Conservation (phyloP, 2,329 filamentous ascomycete species). For the Aspergillus ibericus region DNA sequence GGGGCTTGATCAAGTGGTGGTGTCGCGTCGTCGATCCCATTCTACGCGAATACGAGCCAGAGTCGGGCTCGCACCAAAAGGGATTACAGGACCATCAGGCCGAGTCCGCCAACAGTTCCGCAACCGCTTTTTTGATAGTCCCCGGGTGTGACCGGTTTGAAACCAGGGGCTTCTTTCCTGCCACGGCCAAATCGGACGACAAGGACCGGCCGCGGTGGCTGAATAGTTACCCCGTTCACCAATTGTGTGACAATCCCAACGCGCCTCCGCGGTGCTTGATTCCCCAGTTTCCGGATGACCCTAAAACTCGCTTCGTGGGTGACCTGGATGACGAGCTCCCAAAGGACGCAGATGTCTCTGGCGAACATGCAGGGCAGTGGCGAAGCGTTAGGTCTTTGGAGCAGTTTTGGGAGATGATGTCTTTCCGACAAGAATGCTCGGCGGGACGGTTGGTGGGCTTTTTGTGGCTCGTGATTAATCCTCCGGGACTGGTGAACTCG, state of each 20-base stretch:
- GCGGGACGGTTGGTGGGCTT: slow-evolving; percentile 91
- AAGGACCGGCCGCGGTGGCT: slow-evolving; percentile 46
- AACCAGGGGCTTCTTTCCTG: slow-evolving; percentile 74
- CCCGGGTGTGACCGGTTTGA: slow-evolving; percentile 84
- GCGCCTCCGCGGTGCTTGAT: slow-evolving; percentile 81
- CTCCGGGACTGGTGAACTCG: slow-evolving; percentile 50
- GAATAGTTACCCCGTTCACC: slow-evolving; percentile 69
- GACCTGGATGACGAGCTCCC: slow-evolving; percentile 84
- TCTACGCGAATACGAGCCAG: slow-evolving; percentile 50
- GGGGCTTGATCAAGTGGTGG: slow-evolving; percentile 94
- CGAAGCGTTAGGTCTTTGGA: slow-evolving; percentile 78
- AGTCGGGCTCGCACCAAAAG: slow-evolving; percentile 40
- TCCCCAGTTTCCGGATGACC: slow-evolving; percentile 90
- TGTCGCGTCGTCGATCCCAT: slow-evolving; percentile 81
- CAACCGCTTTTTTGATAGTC: slow-evolving; percentile 80
- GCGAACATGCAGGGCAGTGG: slow-evolving; percentile 67
- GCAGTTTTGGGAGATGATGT: slow-evolving; percentile 99
- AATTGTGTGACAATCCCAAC: slow-evolving; percentile 66
- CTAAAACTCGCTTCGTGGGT: slow-evolving; percentile 83
- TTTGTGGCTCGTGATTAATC: slow-evolving; percentile 82
- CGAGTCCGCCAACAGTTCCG: slow-evolving; percentile 38
- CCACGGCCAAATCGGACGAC: slow-evolving; percentile 42
- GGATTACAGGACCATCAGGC: slow-evolving; percentile 27
- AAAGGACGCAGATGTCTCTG: slow-evolving; percentile 30
- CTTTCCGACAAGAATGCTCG: slow-evolving; percentile 92